These are phyloP conservation scores for Cryptosporidium meleagridis DNA, from an alignment of 169 alveolate genomes.

Conservation along the genomic window DNA sequence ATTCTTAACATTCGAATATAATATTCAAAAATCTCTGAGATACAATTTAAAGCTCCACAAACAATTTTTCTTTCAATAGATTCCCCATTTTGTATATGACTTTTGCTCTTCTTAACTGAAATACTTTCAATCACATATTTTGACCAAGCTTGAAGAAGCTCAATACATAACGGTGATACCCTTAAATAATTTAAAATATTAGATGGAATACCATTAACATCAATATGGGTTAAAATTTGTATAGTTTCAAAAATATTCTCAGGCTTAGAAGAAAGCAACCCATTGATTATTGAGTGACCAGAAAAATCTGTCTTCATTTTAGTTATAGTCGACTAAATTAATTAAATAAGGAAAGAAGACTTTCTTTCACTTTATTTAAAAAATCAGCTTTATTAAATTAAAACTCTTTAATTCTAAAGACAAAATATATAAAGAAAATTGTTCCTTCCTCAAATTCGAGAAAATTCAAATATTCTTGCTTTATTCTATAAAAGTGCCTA, in stretches of 20 bases:
- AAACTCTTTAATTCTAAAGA: too few relatives aligned
- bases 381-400: background rate
- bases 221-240: background rate
- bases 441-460: too few relatives aligned
- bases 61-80: constrained; percentile 15
- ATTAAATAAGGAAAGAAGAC: background rate
- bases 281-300: constrained; percentile 21
- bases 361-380: too few relatives aligned
- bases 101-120: constrained; percentile 14
- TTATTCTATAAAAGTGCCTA: too few relatives aligned
- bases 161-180: constrained; percentile 51
- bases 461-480: too few relatives aligned
- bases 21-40: constrained; percentile 28
- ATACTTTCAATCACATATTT: constrained; percentile 31
- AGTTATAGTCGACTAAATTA: too few relatives aligned
- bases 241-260: constrained; percentile 31
- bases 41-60: constrained; percentile 5
- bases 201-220: background rate
- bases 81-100: background rate
- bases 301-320: constrained; percentile 9
- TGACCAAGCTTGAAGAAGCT: constrained; percentile 54
- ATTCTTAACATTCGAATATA: background rate
- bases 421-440: too few relatives aligned
- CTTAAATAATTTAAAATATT: constrained; percentile 1
- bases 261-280: constrained; percentile 11